These are phyloP conservation scores for Thermomyces lanuginosus DNA, from an alignment of 2,329 filamentous ascomycete species.

Conservation along the genomic window DNA sequence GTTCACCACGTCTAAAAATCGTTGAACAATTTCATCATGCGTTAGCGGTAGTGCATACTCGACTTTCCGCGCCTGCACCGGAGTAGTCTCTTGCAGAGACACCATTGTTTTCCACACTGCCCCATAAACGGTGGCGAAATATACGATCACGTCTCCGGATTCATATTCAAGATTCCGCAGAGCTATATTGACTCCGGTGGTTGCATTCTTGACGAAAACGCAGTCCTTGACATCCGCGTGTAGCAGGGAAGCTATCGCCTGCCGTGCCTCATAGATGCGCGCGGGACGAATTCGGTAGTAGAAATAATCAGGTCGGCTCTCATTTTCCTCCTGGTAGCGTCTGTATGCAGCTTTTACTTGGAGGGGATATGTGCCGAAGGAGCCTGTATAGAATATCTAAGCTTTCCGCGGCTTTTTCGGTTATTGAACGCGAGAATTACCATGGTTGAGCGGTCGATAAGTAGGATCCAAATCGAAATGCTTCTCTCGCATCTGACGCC, in stretches of 20 bases:
- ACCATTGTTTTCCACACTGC: slow-evolving; percentile 58
- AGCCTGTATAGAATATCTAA: slow-evolving; percentile 28
- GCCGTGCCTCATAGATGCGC: slow-evolving; percentile 48
- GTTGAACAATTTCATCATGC: slow-evolving; percentile 47
- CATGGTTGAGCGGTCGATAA: slow-evolving; percentile 66
- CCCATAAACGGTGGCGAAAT: slow-evolving; percentile 65
- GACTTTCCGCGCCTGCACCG: slow-evolving; percentile 38
- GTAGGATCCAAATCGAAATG: slow-evolving; percentile 53
- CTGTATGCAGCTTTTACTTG: slow-evolving; percentile 44
- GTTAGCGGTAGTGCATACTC: slow-evolving; percentile 50
- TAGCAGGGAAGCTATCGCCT: slow-evolving; percentile 48
- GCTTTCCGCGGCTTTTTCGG: background rate
- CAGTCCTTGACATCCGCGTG: slow-evolving; percentile 48
- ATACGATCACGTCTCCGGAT: slow-evolving; percentile 54
- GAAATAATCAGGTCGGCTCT: slow-evolving; percentile 58
- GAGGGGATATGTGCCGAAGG: slow-evolving; percentile 61
- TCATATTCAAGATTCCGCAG: slow-evolving; percentile 58
- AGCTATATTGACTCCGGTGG: slow-evolving; percentile 52
- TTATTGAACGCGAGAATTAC: slow-evolving; percentile 26
- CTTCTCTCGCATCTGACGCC: slow-evolving; percentile 36
- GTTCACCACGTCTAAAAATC: slow-evolving; percentile 45
- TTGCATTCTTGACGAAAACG: slow-evolving; percentile 71
- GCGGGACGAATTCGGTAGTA: slow-evolving; percentile 51
- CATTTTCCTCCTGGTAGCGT: slow-evolving; percentile 48
- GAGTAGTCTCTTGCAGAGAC: slow-evolving; percentile 53